Percentiles rank a stretch among this genome's conserved stretches.
Evolutionary conservation across 495 filamentous ascomycete species (phyloP).

Genomic region (Glonium stellatum): DNA sequence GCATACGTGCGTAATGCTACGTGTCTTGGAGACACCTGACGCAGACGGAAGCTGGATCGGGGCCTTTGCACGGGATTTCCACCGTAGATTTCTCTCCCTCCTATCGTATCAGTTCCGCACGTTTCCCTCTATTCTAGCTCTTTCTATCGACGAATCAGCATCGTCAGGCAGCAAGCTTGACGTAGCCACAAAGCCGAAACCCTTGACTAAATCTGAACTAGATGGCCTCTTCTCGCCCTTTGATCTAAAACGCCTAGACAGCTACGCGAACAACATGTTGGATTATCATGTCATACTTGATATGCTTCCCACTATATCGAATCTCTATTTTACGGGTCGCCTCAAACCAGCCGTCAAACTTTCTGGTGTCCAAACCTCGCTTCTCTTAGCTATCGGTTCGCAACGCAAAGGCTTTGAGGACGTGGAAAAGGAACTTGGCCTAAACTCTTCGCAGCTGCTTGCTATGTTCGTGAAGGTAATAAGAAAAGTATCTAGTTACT

Average conservation of each 20-base stretch:
- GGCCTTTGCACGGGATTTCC: constrained; percentile 88
- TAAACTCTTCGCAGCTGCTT: constrained; percentile 72
- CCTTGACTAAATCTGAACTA: constrained; percentile 63
- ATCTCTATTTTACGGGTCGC: constrained; percentile 73
- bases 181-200: constrained; percentile 41
- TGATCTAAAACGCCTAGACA: constrained; percentile 88
- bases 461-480: constrained; percentile 97
- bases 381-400: constrained; percentile 81
- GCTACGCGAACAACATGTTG: constrained; percentile 91
- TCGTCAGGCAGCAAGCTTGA: constrained; percentile 62
- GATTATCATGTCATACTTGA: constrained; percentile 98
- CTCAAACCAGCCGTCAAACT: constrained; percentile 58
- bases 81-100: constrained; percentile 77
- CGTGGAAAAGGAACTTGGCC: constrained; percentile 69
- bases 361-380: constrained; percentile 70
- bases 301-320: constrained; percentile 72
- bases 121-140: constrained; percentile 72
- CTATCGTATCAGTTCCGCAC: constrained; percentile 86
- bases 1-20: constrained; percentile 96
- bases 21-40: constrained; percentile 49
- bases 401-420: constrained; percentile 80
- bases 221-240: constrained; percentile 76
- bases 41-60: constrained; percentile 75
- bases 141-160: constrained; percentile 84
- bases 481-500: constrained; percentile 71